These are phyloP conservation scores for Symbiodinium pilosum DNA, from an alignment of 73 alveolate genomes.

Conservation along the genomic window DNA sequence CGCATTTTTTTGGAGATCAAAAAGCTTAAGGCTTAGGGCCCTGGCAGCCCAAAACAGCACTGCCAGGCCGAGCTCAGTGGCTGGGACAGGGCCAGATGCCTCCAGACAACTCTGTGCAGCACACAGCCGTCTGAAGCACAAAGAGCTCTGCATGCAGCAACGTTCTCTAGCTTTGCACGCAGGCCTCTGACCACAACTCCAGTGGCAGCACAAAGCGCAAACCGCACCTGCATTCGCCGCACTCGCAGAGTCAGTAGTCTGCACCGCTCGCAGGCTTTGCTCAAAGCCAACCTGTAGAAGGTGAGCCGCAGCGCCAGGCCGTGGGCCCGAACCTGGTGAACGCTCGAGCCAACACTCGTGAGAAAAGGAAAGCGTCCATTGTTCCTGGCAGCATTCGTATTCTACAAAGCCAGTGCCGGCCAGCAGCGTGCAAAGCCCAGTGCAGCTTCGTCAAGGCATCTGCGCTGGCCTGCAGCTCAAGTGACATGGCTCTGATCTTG, in stretches of 20 bases:
- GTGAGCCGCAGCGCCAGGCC: conserved; percentile 57
- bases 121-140: too few relatives aligned
- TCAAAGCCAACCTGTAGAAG: conserved; percentile 26
- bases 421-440: conserved; percentile 54
- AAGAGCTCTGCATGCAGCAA: too few relatives aligned
- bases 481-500: not conserved
- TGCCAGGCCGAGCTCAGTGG: conserved; percentile 49
- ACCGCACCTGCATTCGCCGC: conserved; percentile 72
- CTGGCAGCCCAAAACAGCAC: conserved; percentile 52
- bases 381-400: too few relatives aligned
- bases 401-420: too few relatives aligned
- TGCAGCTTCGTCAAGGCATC: conserved; percentile 75
- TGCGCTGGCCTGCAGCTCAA: conserved; percentile 20
- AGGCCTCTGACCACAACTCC: conserved; percentile 80
- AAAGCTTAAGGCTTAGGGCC: not conserved
- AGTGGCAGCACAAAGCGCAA: conserved; percentile 70
- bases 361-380: not conserved
- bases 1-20: not conserved
- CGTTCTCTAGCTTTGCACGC: not conserved
- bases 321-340: conserved; percentile 21
- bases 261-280: too few relatives aligned
- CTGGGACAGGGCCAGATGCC: conserved; percentile 44
- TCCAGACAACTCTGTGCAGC: too few relatives aligned
- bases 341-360: not conserved
- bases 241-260: too few relatives aligned